Evolutionary conservation across 495 filamentous ascomycete genomes (phyloP).

Genomic region (Penicillium canariense): DNA sequence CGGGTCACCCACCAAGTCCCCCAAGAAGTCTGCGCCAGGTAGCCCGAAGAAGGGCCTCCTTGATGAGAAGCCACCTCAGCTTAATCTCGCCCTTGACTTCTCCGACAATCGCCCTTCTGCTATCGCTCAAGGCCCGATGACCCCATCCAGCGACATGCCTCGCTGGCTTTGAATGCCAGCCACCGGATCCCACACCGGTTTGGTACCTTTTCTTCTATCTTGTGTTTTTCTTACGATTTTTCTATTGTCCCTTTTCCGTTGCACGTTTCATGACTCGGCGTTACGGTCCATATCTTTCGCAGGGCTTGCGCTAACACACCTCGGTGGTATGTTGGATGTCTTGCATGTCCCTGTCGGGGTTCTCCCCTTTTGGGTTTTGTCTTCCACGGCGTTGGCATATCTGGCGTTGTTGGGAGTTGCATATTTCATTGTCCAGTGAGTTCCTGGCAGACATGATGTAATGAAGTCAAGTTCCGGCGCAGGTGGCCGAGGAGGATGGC

Average conservation of each 20-base stretch:
- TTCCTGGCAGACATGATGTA: constrained; percentile 37
- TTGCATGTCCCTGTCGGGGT: constrained; percentile 19
- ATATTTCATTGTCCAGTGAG: constrained; percentile 28
- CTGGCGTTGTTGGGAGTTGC: constrained; percentile 32
- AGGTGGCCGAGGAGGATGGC: constrained; percentile 16
- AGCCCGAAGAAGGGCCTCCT: constrained; percentile 41
- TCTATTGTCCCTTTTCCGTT: constrained; percentile 2
- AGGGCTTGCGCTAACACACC: constrained; percentile 8
- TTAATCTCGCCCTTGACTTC: constrained; percentile 40
- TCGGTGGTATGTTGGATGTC: constrained; percentile 4
- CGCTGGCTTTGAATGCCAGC: constrained; percentile 37
- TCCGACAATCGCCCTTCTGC: constrained; percentile 21
- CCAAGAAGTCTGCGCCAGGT: constrained; percentile 34
- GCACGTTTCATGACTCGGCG: constrained; percentile 30
- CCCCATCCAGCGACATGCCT: constrained; percentile 33
- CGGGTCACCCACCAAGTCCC: constrained; percentile 43
- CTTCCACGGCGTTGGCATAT: constrained; percentile 37
- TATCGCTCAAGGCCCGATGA: constrained; percentile 13
- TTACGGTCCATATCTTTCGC: constrained; percentile 24
- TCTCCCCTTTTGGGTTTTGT: constrained; percentile 15
- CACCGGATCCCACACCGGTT: neutral
- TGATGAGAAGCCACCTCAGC: constrained; percentile 42
- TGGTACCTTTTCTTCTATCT: constrained; percentile 24
- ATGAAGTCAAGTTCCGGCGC: constrained; percentile 35
- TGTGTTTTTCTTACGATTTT: constrained; percentile 19